phyloP scores from a whole-genome alignment of 352 stramenopile species.

The Phytophthora aleatoria region DNA sequence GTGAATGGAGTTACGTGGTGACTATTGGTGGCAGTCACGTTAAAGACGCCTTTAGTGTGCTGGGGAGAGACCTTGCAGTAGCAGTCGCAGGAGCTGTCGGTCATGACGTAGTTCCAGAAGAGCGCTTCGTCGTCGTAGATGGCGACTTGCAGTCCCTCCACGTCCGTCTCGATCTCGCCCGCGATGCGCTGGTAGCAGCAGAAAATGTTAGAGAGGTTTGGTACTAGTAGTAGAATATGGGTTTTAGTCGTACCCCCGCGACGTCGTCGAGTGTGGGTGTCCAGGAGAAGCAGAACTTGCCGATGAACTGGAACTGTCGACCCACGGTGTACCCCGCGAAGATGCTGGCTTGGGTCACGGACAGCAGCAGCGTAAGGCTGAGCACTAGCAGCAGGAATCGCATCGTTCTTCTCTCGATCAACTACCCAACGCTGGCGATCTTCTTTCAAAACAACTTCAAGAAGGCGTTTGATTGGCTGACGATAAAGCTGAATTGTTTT shows the following conservation, averaged over 20 bases:
- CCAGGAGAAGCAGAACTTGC: conserved; percentile 86
- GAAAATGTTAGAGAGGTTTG: neutral
- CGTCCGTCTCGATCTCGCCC: conserved; percentile 67
- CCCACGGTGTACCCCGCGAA: conserved; percentile 67
- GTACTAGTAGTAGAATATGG: neutral
- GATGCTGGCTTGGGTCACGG: conserved; percentile 37
- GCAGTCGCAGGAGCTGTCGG: conserved; percentile 61
- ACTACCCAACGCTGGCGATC: conserved; percentile 13
- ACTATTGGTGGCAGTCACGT: conserved; percentile 52
- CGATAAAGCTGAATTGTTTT: neutral
- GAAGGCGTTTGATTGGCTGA: conserved; percentile 24
- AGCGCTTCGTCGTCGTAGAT: conserved; percentile 83
- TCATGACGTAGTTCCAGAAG: conserved; percentile 84
- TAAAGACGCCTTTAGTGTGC: conserved; percentile 75
- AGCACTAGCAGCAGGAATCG: conserved; percentile 19
- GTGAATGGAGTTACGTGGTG: conserved; percentile 55
- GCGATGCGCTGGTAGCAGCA: conserved; percentile 47
- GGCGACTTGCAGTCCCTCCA: conserved; percentile 64
- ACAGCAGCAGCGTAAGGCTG: conserved; percentile 3
- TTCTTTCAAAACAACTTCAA: conserved; percentile 34
- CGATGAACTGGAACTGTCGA: conserved; percentile 77
- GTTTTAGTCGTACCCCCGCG: conserved; percentile 44
- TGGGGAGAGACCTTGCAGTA: conserved; percentile 69
- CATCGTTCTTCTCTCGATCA: conserved; percentile 13
- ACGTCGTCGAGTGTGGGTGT: conserved; percentile 59